phyloP scores from a whole-genome alignment of 2,329 filamentous ascomycete genomes.

The Ophiostoma himal-ulmi region DNA sequence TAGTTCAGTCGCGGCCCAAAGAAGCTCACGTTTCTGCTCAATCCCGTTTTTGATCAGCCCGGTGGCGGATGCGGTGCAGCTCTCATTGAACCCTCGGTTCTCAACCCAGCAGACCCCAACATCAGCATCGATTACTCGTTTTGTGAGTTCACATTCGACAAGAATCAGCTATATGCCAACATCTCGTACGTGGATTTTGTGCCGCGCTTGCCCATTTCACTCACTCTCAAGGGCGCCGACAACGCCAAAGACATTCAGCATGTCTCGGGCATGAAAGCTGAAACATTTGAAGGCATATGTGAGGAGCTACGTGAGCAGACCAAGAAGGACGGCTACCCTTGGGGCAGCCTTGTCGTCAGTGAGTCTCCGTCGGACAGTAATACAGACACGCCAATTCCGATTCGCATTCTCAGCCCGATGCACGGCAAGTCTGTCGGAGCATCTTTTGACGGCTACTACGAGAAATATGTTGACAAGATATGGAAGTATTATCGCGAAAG shows the following conservation, averaged over 20 bases:
- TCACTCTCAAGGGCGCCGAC: conserved; percentile 42
- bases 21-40: conserved; percentile 56
- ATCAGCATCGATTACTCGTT: conserved; percentile 50
- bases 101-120: conserved; percentile 55
- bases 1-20: conserved; percentile 54
- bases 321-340: conserved; percentile 49
- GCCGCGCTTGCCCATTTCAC: conserved; percentile 46
- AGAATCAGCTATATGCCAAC: conserved; percentile 53
- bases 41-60: conserved; percentile 42
- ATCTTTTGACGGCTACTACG: conserved; percentile 41
- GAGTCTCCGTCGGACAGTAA: conserved; percentile 20
- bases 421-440: conserved; percentile 40
- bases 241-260: conserved; percentile 39
- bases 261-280: conserved; percentile 52
- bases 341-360: conserved; percentile 53
- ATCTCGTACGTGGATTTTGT: conserved; percentile 66
- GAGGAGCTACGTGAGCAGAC: conserved; percentile 51
- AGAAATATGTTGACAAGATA: conserved; percentile 39
- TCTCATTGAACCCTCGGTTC: conserved; percentile 62
- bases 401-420: conserved; percentile 43
- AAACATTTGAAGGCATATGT: conserved; percentile 53
- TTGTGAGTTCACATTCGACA: conserved; percentile 57
- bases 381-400: conserved; percentile 26
- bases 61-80: neutral
- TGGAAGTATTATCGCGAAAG: conserved; percentile 37